phyloP scores from a whole-genome alignment of 2,329 filamentous ascomycete species.

The Claviceps lovelessii region DNA sequence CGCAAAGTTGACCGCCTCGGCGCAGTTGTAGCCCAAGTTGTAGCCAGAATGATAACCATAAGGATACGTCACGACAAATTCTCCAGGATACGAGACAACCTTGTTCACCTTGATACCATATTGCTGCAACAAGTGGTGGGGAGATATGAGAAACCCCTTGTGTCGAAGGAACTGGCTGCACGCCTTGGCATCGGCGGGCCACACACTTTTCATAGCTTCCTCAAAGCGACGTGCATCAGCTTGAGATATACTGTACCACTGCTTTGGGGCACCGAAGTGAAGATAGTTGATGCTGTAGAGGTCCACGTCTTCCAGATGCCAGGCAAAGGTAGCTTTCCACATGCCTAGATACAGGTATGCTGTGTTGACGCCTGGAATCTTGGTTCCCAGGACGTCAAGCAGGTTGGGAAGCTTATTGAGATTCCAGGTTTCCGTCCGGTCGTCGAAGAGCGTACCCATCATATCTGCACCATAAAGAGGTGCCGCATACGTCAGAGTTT shows the following conservation, averaged over 20 bases:
- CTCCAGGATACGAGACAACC: slow-evolving; percentile 85
- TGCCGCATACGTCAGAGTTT: slow-evolving; percentile 84
- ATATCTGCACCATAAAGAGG: slow-evolving; percentile 95
- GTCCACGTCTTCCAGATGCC: slow-evolving; percentile 97
- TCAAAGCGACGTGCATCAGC: slow-evolving; percentile 88
- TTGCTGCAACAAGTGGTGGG: slow-evolving; percentile 69
- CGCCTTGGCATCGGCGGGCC: slow-evolving; percentile 87
- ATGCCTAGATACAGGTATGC: slow-evolving; percentile 96
- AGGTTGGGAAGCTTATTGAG: slow-evolving; percentile 88
- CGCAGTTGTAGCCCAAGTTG: slow-evolving; percentile 96
- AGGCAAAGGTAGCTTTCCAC: slow-evolving; percentile 99
- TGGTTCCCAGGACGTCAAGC: slow-evolving; percentile 83
- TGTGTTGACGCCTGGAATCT: slow-evolving; percentile 94
- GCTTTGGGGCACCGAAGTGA: slow-evolving; percentile 94
- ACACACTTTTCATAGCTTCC: slow-evolving; percentile 85
- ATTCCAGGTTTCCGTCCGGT: slow-evolving; percentile 76
- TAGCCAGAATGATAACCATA: slow-evolving; percentile 98
- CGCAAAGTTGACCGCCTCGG: slow-evolving; percentile 96
- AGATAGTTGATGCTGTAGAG: slow-evolving; percentile 99
- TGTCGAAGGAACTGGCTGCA: slow-evolving; percentile 94
- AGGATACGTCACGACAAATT: slow-evolving; percentile 96
- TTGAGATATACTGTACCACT: slow-evolving; percentile 99
- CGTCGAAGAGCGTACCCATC: slow-evolving; percentile 86
- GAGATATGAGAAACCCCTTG: slow-evolving; percentile 94
- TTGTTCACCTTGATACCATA: slow-evolving; percentile 96